Conservation (phyloP, 495 filamentous ascomycete genomes). For the Parathielavia appendiculata region DNA sequence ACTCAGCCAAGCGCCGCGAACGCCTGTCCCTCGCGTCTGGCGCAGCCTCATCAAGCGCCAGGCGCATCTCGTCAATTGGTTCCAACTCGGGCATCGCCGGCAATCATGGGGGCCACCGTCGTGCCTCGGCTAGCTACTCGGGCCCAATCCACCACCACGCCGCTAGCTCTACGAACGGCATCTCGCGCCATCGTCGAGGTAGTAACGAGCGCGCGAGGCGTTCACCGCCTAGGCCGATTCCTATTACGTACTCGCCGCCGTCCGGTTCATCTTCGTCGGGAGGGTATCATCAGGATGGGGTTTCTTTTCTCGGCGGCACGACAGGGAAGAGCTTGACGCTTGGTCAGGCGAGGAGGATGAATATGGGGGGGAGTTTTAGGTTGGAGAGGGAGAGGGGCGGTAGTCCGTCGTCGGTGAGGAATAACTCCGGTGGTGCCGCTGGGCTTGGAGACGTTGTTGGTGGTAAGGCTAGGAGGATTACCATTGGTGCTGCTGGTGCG, state of each 20-base stretch:
- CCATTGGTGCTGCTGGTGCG: conserved; percentile 23
- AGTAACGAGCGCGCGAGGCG: conserved; percentile 37
- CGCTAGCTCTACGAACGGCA: conserved; percentile 42
- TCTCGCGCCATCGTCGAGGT: conserved; percentile 39
- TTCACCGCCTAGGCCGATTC: conserved; percentile 31
- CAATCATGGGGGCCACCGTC: conserved; percentile 17
- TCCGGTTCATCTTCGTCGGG: conserved; percentile 11
- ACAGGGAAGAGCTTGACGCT: conserved; percentile 32
- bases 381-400: conserved; percentile 18
- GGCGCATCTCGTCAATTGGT: conserved; percentile 37
- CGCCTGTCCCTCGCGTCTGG: conserved; percentile 34
- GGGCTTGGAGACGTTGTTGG: conserved; percentile 1
- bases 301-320: background rate
- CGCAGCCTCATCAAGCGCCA: conserved; percentile 23
- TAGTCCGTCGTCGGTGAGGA: conserved; percentile 19
- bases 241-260: conserved; percentile 42
- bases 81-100: background rate
- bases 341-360: conserved; percentile 44
- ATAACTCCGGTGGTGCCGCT: background rate
- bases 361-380: conserved; percentile 35
- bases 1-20: conserved; percentile 41
- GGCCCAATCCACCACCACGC: conserved; percentile 21
- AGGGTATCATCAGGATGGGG: conserved; percentile 1
- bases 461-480: conserved; percentile 34
- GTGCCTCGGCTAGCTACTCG: conserved; percentile 30